Evolutionary conservation across 495 filamentous ascomycete genomes (phyloP), one percentile per base, ranked within the genome.

Genomic region (Viridothelium virens): DNA sequence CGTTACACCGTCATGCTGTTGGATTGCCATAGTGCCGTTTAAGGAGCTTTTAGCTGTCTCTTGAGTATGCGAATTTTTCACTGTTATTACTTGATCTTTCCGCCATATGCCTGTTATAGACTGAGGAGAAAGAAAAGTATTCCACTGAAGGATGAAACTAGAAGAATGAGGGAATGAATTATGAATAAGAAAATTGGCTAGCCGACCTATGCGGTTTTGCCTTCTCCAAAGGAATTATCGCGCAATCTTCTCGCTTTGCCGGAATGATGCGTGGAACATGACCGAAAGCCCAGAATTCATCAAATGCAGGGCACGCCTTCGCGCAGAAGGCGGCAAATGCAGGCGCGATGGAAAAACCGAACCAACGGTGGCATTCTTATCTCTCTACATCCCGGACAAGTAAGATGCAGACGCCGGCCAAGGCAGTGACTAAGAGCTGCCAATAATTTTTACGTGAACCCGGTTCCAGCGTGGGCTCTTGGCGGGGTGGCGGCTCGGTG

Each of bases 1-100:
- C 25, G 25, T 25, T 25, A 25, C 25, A 25, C 25, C 25, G 18
- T 69, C 65, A 62, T 65, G 68, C 63, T 70, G 69, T n/a, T 70
- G 64, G 56, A 66, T 68, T 41, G 75, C 75, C 73, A 74, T 77
- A 33, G 37, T 44, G n/a, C 34, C 9, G n/a, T 33, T 18, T 12
- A 31, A 64, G 10, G 38, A 11, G 62, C 16, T 16, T 46, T 46
- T 46, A 16, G 41, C 7, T 9, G 16, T 46, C 16, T 46, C 7
- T 16, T 9, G 16, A 46, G 41, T 16, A 46, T 46, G 41, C 9
- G 41, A 46, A 46, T 46, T 46, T 16, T 46, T 16, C 7, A 46
- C 41, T 46, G 41, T 9, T 46, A 16, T 9, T 46, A 25, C 25
- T 25, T 25, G 25, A 25, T 25, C 25, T 25, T 25, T 25, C 25